These are phyloP conservation scores for Zasmidium cellare DNA, from an alignment of 2,329 filamentous ascomycete species.

Conservation along the genomic window DNA sequence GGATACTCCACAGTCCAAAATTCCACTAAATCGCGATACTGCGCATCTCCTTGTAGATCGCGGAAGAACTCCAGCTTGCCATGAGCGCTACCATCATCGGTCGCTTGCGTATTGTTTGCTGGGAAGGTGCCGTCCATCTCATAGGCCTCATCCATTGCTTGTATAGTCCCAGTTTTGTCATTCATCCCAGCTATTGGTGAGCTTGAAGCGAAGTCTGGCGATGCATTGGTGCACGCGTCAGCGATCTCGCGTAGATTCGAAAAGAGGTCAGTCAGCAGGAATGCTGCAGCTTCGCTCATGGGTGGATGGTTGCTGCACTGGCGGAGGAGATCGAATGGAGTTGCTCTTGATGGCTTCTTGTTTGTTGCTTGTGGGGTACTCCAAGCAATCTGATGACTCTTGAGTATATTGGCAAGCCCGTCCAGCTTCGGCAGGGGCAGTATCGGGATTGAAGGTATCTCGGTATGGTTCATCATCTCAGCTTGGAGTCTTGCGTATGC, in stretches of 20 bases:
- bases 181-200: constrained; percentile 13
- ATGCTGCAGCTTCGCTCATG: constrained; percentile 26
- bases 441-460: constrained; percentile 26
- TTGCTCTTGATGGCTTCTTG: constrained; percentile 4
- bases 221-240: constrained; percentile 11
- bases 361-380: not conserved
- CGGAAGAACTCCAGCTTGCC: too few species aligned
- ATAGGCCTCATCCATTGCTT: too few species aligned
- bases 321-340: constrained; percentile 26
- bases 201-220: constrained; percentile 8
- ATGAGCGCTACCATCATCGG: too few species aligned
- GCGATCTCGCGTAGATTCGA: constrained; percentile 24
- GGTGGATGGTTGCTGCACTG: constrained; percentile 26
- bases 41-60: too few species aligned
- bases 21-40: too few species aligned
- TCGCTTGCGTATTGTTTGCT: not conserved
- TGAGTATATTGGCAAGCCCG: constrained; percentile 25
- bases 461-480: constrained; percentile 18
- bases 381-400: constrained; percentile 4
- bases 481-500: constrained; percentile 32
- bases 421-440: constrained; percentile 27
- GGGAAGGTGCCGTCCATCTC: not conserved
- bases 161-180: too few species aligned
- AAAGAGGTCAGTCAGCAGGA: constrained; percentile 29
- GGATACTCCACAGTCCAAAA: too few species aligned